Base-by-base conservation (phyloP, 139 green algal species). In the Chlorella sp. region DNA sequence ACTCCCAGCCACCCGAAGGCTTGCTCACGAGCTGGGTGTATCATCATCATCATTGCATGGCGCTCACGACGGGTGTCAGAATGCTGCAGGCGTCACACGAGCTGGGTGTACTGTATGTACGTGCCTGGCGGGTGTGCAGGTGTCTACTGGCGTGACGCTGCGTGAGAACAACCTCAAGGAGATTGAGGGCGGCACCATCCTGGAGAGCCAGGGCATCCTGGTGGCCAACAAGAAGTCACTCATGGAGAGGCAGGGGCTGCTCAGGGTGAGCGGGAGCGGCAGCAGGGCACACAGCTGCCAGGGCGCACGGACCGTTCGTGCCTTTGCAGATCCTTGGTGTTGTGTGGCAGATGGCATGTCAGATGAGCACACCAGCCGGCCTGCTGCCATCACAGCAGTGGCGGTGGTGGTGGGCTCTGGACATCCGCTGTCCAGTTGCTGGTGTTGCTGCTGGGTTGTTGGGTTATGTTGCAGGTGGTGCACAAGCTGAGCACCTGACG, bases 131-230 rank as follows among this genome's bases (percentile, higher is more conserved):
- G 6, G 22, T 10, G 24, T 31, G 4, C 55, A 64, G 55, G 55
- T 64, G 22, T 64, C 55, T 4, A 64, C 89, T 29, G 94, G 95
- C 20, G 92, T 96, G 0, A 99, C 95, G 2, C 83, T 99, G 69
- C 88, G 94, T 51, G 95, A 99, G 80, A 99, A 99, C 87, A 98
- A 98, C 83, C 83, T 99, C 62, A 94, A 93, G 77, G 81, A 97
- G 81, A 85, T 96, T 62, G 67, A 82, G 49, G 92, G 92, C 61
- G 94, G 87, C 34, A 80, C 50, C 27, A 91, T 98, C 55, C 69
- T 98, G 35, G 73, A 95, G 31, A 91, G 82, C 75, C 72, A 97
- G 82, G 92, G 91, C 6, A 79, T 83, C 26, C 82, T 98, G 36
- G 91, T 98, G 29, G 95, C 88, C 62, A 94, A 89, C 83, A 78